Evolutionary conservation across 108 stramenopile genomes (phyloP).

Genomic region (Nannochloropsis gaditana): DNA sequence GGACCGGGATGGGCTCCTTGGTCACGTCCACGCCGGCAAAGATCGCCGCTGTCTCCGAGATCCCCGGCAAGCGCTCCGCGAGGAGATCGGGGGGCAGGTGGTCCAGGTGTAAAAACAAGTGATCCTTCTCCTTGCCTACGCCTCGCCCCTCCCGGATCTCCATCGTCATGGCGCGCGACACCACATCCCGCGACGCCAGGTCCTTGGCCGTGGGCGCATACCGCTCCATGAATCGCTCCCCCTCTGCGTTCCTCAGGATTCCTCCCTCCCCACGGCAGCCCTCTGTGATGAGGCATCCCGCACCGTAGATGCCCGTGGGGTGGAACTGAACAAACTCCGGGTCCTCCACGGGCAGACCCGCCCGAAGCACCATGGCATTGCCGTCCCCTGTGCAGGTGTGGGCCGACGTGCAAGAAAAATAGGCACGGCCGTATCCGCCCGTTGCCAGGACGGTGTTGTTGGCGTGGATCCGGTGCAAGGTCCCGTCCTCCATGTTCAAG

Average conservation of each 20-base stretch:
- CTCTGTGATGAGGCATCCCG: constrained; percentile 99
- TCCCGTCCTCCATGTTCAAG: constrained; percentile 98
- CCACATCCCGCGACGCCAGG: constrained; percentile 94
- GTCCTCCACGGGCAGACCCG: constrained; percentile 83
- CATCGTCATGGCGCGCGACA: constrained; percentile 97
- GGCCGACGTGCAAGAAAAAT: constrained; percentile 94
- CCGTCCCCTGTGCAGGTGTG: constrained; percentile 97
- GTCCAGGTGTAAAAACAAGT: constrained; percentile 87
- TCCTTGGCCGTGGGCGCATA: constrained; percentile 99
- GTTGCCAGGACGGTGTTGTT: constrained; percentile 98
- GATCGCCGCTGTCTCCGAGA: constrained; percentile 94
- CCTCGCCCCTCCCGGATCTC: constrained; percentile 98
- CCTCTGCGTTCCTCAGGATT: constrained; percentile 86
- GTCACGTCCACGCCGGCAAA: constrained; percentile 99
- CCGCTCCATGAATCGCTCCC: constrained; percentile 96
- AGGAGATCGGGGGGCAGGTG: constrained; percentile 93
- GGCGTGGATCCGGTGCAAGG: constrained; percentile 87
- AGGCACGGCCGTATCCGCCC: constrained; percentile 95
- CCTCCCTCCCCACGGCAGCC: constrained; percentile 99
- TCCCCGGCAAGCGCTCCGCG: constrained; percentile 93
- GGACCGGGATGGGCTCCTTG: constrained; percentile 97
- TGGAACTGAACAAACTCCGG: constrained; percentile 99
- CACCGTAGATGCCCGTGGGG: constrained; percentile 99
- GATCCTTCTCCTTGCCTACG: constrained; percentile 76
- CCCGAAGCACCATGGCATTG: constrained; percentile 90